Base-by-base conservation (phyloP, 768 basidiomycete genomes). In the Mycena vulgaris region DNA sequence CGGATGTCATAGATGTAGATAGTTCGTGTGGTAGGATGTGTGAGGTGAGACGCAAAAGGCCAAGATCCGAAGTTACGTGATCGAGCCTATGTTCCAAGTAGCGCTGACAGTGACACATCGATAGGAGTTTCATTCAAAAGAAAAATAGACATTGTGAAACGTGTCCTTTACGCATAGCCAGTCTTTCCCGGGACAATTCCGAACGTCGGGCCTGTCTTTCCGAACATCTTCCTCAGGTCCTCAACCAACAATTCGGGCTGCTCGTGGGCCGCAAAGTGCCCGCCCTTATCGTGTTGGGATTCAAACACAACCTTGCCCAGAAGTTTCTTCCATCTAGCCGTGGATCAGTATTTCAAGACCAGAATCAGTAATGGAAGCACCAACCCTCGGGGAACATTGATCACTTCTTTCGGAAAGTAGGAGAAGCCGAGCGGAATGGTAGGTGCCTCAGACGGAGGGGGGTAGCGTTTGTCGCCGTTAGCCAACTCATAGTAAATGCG, bases 401-500 rank as follows among this genome's bases (percentile, higher is more conserved):
- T 33, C 0, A 86, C 0, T 35, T 89, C 88, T 39, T 83, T 80
- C 19, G 88, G 88, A 70, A 89, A 89, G 55, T 79, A 79, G 0
- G 85, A 88, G 23, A 83, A 66, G 0, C 89, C 89, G 59, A 83
- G 75, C 1, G 88, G 88, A n/a, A 88, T 83, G 2, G 67, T 63
- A 9, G 71, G 72, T 30, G 63, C 72, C 19, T 45, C 25, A 14
- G 66, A 52, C 39, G 45, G 48, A 37, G 55, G 39, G 21, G 48
- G 51, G 39, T 33, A 58, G n/a, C 60, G 42, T 35, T 69, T 69
- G 27, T 76, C 72, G n/a, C 62, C 73, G 40, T 73, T 76, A 48
- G 59, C 63, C 37, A 76, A 39, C 72, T 91, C 90, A 69, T 86
- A 90, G 77, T 91, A 91, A 19, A 91, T 89, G 5, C 89, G 82